Conservation (phyloP, 2,329 filamentous ascomycete species). For the Dissoconium aciculare region DNA sequence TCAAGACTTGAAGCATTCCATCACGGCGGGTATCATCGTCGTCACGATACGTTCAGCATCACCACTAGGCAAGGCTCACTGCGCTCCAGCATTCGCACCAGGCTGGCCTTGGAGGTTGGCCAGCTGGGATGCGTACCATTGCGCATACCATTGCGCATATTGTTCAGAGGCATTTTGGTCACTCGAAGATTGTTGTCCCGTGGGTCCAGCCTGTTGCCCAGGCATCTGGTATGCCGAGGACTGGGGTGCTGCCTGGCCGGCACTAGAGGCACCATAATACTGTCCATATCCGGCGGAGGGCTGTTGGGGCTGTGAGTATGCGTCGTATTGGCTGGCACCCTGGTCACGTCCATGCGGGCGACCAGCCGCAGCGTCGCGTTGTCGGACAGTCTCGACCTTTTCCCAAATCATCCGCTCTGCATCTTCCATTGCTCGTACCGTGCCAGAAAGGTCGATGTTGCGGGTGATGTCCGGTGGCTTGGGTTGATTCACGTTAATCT, state of each 20-base stretch:
- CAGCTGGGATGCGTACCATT: conserved; percentile 19
- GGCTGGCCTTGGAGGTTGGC: conserved; percentile 20
- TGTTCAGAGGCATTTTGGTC: conserved; percentile 9
- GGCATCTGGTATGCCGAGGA: conserved; percentile 23
- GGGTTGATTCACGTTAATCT: conserved; percentile 82
- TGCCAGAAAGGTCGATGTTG: conserved; percentile 74
- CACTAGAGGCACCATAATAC: conserved; percentile 15
- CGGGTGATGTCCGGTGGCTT: conserved; percentile 66
- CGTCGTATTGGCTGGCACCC: conserved; percentile 25
- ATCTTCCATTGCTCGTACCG: conserved; percentile 57
- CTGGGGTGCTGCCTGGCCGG: conserved; percentile 16
- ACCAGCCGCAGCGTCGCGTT: conserved; percentile 27
- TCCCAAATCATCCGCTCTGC: conserved; percentile 80
- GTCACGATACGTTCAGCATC: conserved; percentile 9
- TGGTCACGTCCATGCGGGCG: conserved; percentile 15
- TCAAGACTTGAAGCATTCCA: background rate
- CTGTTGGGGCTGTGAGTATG: conserved; percentile 35
- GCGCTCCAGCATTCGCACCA: conserved; percentile 21
- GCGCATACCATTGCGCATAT: conserved; percentile 14
- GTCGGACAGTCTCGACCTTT: conserved; percentile 74
- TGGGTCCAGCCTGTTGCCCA: conserved; percentile 9
- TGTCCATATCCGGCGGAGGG: conserved; percentile 20
- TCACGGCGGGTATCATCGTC: conserved; percentile 9
- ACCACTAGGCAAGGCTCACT: conserved; percentile 16
- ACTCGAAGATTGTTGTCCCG: conserved; percentile 9